Base-by-base conservation (phyloP, 2,329 filamentous ascomycete genomes). In the Alternaria arborescens region DNA sequence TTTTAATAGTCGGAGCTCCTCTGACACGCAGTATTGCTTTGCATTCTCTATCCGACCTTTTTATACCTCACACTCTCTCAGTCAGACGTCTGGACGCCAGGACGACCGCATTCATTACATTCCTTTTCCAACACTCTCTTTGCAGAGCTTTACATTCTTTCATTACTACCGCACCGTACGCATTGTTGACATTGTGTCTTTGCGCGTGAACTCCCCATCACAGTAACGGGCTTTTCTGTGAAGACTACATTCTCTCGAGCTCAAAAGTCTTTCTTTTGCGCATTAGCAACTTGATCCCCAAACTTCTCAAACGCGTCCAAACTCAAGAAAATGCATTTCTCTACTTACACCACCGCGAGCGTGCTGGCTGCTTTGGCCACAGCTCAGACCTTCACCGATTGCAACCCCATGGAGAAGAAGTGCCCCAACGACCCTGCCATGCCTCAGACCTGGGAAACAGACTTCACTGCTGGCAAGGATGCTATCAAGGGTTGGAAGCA, bases 361-460 rank as follows among this genome's bases (percentile, higher is more conserved):
- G 74, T 75, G 14, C 62, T 82, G 55, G 72, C 72, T 28, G 68
- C 70, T 55, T 52, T 78, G 22, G 72, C 73, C 58, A 72, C 64
- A n/a, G 81, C 77, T 26, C 81, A 83, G 67, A 83, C 81, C 54
- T 82, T 77, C 62, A 81, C 80, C 20, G 73, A 78, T 53, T 83
- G 81, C 72, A 76, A 83, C 62, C 81, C 81, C 7, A 78, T 69
- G 40, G 70, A 79, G 63, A 80, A 81, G 67, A 71, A 74, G 6
- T 84, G 82, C 67, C 78, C 81, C n/a, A 72, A 79, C 52, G 73
- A 84, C 66, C 74, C 79, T 12, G 82, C 80, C 58, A 76, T 83
- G 56, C 75, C 78, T 46, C 72, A 72, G 46, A 78, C 66, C 28
- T 74, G 79, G 63, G 71, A 76, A 32, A 79, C 79, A 58, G 80